These are phyloP conservation scores for Nowakowskiella sp. DNA, from an alignment of 192 early-diverging fungal genomes.

Conservation along the genomic window DNA sequence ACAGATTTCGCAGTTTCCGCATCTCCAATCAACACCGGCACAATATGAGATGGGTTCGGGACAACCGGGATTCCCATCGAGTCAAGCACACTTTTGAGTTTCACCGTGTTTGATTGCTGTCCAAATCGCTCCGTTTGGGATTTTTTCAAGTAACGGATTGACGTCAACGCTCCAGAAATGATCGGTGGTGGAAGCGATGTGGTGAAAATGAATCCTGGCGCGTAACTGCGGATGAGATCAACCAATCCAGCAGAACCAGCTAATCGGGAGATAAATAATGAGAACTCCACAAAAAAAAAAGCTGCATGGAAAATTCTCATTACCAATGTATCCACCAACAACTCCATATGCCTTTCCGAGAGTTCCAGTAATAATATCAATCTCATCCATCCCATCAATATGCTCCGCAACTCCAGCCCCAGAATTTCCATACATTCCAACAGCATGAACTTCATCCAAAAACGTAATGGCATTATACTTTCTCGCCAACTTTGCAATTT, in stretches of 20 bases:
- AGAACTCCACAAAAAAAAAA: conserved; percentile 1
- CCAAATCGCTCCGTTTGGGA: conserved; percentile 78
- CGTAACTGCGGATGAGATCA: conserved; percentile 93
- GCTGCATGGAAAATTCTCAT: conserved; percentile 3
- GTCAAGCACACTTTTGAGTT: conserved; percentile 74
- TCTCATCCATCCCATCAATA: conserved; percentile 77
- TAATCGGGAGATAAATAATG: conserved; percentile 3
- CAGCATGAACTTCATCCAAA: conserved; percentile 96
- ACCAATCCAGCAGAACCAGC: conserved; percentile 75
- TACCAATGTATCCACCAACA: conserved; percentile 91
- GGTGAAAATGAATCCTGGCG: conserved; percentile 99
- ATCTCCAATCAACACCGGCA: conserved; percentile 95
- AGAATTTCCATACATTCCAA: conserved; percentile 94
- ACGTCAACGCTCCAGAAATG: conserved; percentile 82
- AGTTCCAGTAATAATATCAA: conserved; percentile 94
- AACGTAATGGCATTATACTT: conserved; percentile 97
- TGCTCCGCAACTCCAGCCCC: conserved; percentile 94
- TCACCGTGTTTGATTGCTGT: conserved; percentile 89
- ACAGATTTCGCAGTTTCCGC: conserved; percentile 89
- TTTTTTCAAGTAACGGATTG: conserved; percentile 83
- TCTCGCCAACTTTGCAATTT: conserved; percentile 78
- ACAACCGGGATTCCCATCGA: conserved; percentile 87
- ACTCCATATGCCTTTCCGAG: conserved; percentile 96
- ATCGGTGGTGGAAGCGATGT: conserved; percentile 94
- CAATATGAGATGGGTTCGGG: conserved; percentile 98